Evolutionary conservation across 768 basidiomycete species (phyloP), one percentile per base, ranked within the genome.

Genomic region (Leucosporidium creatinivorum): DNA sequence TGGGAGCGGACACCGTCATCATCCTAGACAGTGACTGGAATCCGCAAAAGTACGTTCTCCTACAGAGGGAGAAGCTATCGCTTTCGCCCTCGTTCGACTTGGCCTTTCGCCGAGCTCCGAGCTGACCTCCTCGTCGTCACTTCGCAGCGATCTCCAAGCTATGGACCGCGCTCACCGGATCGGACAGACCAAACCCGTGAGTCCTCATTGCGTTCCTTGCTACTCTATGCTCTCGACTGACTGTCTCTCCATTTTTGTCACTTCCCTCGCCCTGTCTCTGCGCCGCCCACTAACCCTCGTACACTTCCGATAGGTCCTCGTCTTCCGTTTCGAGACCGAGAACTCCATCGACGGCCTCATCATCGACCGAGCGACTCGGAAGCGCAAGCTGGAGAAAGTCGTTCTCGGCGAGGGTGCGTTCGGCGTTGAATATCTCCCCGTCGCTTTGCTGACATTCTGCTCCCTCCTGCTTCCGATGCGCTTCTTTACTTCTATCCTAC

Each of bases 301-400:
- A n/a, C 33, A 33, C 33, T 10, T 33, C 33, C 33, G 33, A 66
- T 47, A 33, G 48, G 66, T 61, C 17, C 81, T 96, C 54, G 86
- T 96, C 65, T 94, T 91, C 80, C 83, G 94, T 49, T 82, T 97
- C 5, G 85, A 94, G 48, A 88, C 86, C 26, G 87, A 85, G 8
- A 88, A 93, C 77, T 96, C 92, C 3, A 83, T 99, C 73, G 94
- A 99, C 80, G 88, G 87, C 50, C 88, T 87, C 77, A 92, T 97
- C 74, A 86, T 98, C 83, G 84, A 91, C 9, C 60, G 60, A 17
- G 81, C 80, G 2, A 77, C 77, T 9, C 76, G 77, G 44, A 81
- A 81, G 80, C 84, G 90, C 56, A 87, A 90, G 78, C 83, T 99
- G 7, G 96, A 98, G 80, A 90, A 90, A 2, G 81, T 98, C 48